phyloP scores from a whole-genome alignment of 2,329 filamentous ascomycete species.

The Beauveria sp. region DNA sequence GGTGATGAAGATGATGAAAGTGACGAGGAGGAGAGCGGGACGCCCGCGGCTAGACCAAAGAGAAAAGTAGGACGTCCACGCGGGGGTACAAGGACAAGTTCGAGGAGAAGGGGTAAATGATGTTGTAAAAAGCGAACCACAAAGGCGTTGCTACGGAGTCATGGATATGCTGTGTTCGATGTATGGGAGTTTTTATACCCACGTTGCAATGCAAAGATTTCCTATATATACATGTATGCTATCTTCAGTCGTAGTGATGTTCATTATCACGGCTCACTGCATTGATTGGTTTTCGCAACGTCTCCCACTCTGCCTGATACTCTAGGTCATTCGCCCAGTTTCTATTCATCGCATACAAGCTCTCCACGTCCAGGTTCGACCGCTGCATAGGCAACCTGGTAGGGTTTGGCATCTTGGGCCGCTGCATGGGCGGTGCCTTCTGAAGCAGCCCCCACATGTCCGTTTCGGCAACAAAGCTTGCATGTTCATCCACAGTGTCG shows the following conservation, averaged over 20 bases:
- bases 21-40: constrained; percentile 30
- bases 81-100: constrained; percentile 22
- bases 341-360: constrained; percentile 27
- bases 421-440: constrained; percentile 27
- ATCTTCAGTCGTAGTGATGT: neutral
- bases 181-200: neutral
- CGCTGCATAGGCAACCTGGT: constrained; percentile 18
- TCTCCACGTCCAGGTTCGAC: constrained; percentile 26
- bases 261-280: neutral
- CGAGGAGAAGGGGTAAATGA: constrained; percentile 12
- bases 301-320: constrained; percentile 38
- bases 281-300: constrained; percentile 2
- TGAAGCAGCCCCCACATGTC: constrained; percentile 39
- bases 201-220: neutral
- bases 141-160: constrained; percentile 2
- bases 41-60: constrained; percentile 30
- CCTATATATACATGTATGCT: neutral
- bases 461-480: constrained; percentile 33
- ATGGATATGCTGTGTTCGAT: neutral
- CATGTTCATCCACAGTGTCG: constrained; percentile 33
- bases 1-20: constrained; percentile 21
- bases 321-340: constrained; percentile 32
- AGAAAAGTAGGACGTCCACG: constrained; percentile 29
- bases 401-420: constrained; percentile 15
- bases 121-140: neutral